phyloP scores from a whole-genome alignment of 306 rosid genomes.

The Lupinus albus region DNA sequence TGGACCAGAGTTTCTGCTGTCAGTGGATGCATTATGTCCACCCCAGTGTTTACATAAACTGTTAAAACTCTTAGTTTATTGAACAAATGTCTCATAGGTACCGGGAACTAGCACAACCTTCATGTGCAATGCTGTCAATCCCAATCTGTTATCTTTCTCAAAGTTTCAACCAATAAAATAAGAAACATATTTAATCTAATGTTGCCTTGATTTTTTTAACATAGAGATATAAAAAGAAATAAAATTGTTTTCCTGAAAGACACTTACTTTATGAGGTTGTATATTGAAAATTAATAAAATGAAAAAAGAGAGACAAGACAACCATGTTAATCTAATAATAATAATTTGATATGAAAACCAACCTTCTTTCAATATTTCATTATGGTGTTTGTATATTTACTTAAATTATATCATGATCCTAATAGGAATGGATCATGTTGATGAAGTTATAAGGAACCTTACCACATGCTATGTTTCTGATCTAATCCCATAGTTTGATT shows the following conservation, averaged over 20 bases:
- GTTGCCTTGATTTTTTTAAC: no score
- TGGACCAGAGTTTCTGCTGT: slow-evolving; percentile 39
- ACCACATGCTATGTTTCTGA: slow-evolving; percentile 58
- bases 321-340: slow-evolving; percentile 15
- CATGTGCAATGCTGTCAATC: slow-evolving; percentile 58
- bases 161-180: no score
- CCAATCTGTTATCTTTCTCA: slow-evolving; percentile 42
- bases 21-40: slow-evolving; percentile 51
- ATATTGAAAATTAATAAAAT: slow-evolving; percentile 9
- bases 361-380: slow-evolving; percentile 17
- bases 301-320: slow-evolving; percentile 37
- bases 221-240: no score
- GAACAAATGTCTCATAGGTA: slow-evolving; percentile 44
- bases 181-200: no score
- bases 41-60: slow-evolving; percentile 45
- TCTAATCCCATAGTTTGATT: slow-evolving; percentile 46
- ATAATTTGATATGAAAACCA: slow-evolving; percentile 15
- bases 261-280: no score
- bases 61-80: slow-evolving; percentile 32
- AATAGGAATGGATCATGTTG: slow-evolving; percentile 35
- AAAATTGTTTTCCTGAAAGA: no score
- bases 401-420: slow-evolving; percentile 30
- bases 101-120: slow-evolving; percentile 43
- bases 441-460: slow-evolving; percentile 44
- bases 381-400: slow-evolving; percentile 43